Evolutionary conservation across 192 early-diverging fungal genomes (phyloP).

Genomic region (Chytriomyces sp.): DNA sequence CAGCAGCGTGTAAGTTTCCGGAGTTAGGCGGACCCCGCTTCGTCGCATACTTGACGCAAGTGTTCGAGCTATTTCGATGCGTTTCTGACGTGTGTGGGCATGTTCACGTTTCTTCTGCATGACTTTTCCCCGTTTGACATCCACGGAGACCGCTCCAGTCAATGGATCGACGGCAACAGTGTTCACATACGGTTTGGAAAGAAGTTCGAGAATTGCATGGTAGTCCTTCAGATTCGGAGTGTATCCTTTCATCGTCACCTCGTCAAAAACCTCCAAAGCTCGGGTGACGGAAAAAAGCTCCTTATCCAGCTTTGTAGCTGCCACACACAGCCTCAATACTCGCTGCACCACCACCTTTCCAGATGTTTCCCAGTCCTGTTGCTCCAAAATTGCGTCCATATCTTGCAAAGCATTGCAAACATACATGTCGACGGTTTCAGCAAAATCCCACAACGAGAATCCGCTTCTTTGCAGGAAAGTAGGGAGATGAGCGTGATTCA

Average conservation of each 20-base stretch:
- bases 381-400: neutral
- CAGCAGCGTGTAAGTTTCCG: neutral
- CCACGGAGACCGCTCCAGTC: no score
- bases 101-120: neutral
- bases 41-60: neutral
- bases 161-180: neutral
- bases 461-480: neutral
- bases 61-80: neutral
- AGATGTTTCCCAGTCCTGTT: neutral
- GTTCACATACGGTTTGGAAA: conserved; percentile 3
- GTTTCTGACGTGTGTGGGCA: neutral
- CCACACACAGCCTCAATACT: neutral
- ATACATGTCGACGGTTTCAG: neutral
- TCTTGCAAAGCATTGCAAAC: neutral
- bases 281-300: neutral
- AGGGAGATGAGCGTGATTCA: neutral
- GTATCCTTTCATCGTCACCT: conserved; percentile 12
- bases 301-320: neutral
- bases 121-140: no score
- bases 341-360: neutral
- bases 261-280: conserved; percentile 6
- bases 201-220: conserved; percentile 18
- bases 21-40: neutral
- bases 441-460: neutral
- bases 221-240: neutral